Evolutionary conservation across 306 rosid genomes (phyloP), one percentile per base, ranked within the genome.

Genomic region (Betula pendula): DNA sequence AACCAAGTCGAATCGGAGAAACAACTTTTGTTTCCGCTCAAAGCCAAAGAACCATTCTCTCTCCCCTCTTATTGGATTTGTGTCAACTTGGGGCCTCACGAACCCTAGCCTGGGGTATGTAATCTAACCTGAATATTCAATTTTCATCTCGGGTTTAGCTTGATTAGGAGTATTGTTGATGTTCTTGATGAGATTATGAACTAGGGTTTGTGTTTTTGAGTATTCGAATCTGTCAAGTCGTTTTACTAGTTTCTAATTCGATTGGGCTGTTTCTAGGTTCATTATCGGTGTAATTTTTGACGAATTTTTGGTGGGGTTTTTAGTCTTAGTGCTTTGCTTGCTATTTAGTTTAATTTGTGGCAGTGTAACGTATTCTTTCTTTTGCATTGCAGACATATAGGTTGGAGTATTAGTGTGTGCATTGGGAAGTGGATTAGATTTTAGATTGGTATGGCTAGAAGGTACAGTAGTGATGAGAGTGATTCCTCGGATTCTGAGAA

Each of bases 401-500:
- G n/a, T 31, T 27, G 19, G 20, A 27, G 68, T 6, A 29, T 60
- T 5, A 31, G 68, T 16, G 68, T 31, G 44, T 16, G 66, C 33
- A 15, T 22, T 17, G 38, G 43, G 1, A 40, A 33, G 42, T 52
- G 20, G 48, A 48, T 14, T 35, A 8, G 68, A 45, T 42, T 8
- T 79, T n/a, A 35, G 24, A 6, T 78, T 52, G 71, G 43, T 62
- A 90, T 89, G 96, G 96, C 89, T 52, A 85, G 85, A 72, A 72
- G 71, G 35, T 48, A 82, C 63, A 68, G 77, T 35, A 74, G 89
- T 12, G 88, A 87, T 10, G 70, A 35, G 9, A 43, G 73, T 8
- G 75, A 71, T 76, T 69, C 80, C 1, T 74, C 77, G 1, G 87
- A 55, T 42, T 79, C 82, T 8, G 77, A 79, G 22, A 60, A 51